Base-by-base conservation (phyloP, 1,139 yeast species). In the Debaryomyces robertsiae region DNA sequence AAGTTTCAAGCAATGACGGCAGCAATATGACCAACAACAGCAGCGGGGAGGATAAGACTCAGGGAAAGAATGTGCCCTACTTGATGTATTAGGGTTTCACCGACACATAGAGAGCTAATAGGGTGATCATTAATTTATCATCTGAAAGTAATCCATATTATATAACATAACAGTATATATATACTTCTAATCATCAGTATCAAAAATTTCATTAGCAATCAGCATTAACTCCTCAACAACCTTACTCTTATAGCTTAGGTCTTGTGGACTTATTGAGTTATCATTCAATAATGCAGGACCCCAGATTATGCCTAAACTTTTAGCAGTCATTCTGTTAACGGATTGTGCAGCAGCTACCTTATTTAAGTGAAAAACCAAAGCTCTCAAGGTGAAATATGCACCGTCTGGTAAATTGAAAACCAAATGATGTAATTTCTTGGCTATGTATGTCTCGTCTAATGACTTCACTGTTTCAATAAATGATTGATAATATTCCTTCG, bases 361-460 rank as follows among this genome's bases (percentile, higher is more conserved):
- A 51, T 85, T 82, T 49, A 93, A 75, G 61, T 93, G 98, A 72
- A 91, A 88, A 3, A 90, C 71, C 48, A 93, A 69, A 29, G 89
- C 81, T 52, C 98, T 72, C 51, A 93, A 73, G 0, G 98, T 91
- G 69, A 95, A 90, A 61, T 93, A 93, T 43, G 94, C 90, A 1
- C 96, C 94, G 63, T 93, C 98, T 0, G 98, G 97, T 41, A 93
- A 74, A 51, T 86, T 86, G 65, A 84, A 93, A 34, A 93, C 88
- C 44, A 88, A 77, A 39, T 89, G 89, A 61, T 93, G 98, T 53
- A 93, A 73, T 47, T 84, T 85, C 53, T 89, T 90, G 40, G 77
- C 77, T 36, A 89, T 81, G 40, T 58, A 69, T n/a, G 66, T 60
- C 49, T 70, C 76, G 51, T 73, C 76, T 36, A 54, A 50, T n/a